A percentile compares a stretch with the other conserved stretches of the same genome.
Conservation (phyloP, 495 filamentous ascomycete species). For the Lasiosphaeria miniovina region DNA sequence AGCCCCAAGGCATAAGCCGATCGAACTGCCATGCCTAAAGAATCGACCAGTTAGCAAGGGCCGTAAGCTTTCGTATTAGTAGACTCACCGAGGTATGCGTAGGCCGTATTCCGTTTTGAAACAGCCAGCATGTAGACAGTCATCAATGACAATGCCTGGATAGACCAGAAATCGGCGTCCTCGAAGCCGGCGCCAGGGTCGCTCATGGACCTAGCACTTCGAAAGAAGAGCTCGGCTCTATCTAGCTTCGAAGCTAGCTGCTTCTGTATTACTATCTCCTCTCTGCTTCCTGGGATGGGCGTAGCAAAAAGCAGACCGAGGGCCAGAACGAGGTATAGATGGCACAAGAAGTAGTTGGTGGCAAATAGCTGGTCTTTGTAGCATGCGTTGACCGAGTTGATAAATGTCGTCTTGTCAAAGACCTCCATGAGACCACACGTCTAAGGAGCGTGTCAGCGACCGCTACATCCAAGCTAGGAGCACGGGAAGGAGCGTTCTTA, state of each 20-base stretch:
- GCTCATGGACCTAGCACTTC: conserved; percentile 52
- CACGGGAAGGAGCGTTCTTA: conserved; percentile 27
- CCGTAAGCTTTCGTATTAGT: background rate
- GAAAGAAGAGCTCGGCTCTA: conserved; percentile 58
- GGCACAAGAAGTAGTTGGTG: conserved; percentile 50
- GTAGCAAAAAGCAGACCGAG: conserved; percentile 58
- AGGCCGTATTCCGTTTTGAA: conserved; percentile 58
- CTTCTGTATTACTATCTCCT: conserved; percentile 50
- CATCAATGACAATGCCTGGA: conserved; percentile 61
- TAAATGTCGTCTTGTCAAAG: conserved; percentile 50
- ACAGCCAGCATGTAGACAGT: conserved; percentile 56
- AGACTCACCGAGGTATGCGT: conserved; percentile 53
- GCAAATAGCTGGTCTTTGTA: conserved; percentile 52
- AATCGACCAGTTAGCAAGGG: conserved; percentile 4
- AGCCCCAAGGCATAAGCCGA: conserved; percentile 59
- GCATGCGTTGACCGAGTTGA: conserved; percentile 46
- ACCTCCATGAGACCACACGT: conserved; percentile 57
- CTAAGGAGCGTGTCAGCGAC: conserved; percentile 30
- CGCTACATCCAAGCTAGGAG: conserved; percentile 1
- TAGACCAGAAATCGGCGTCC: conserved; percentile 60
- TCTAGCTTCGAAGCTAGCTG: conserved; percentile 44
- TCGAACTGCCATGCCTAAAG: conserved; percentile 59
- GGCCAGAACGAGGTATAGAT: conserved; percentile 56
- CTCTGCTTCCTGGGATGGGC: conserved; percentile 44
- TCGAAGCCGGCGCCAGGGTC: conserved; percentile 57